Evolutionary conservation across 2,329 filamentous ascomycete species (phyloP).

Genomic region (Penicillium janthinellum): DNA sequence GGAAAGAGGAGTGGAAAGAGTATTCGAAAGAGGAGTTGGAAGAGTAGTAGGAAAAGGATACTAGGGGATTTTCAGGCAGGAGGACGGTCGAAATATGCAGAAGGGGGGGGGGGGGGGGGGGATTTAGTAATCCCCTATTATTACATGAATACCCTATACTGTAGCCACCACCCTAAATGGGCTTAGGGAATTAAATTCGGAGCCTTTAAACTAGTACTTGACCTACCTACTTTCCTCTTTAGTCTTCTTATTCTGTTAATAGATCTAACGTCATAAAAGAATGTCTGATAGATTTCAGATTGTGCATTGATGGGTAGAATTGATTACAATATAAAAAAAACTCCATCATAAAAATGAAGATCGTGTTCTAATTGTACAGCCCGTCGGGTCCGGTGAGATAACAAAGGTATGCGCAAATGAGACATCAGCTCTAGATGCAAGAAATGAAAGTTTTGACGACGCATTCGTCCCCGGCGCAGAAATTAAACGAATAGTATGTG

Average conservation of each 20-base stretch:
- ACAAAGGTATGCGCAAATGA: constrained; percentile 4
- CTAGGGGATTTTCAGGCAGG: no score
- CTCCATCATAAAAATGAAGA: constrained; percentile 1
- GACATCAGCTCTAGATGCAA: constrained; percentile 14
- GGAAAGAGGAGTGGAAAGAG: no score
- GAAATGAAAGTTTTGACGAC: constrained; percentile 9
- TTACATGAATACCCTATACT: neutral
- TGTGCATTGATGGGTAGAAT: neutral
- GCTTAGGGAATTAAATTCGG: neutral
- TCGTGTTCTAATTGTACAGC: constrained; percentile 5
- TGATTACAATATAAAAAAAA: neutral
- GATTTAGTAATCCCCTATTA: no score
- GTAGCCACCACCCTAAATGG: neutral
- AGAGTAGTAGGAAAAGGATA: no score
- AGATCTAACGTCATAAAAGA: neutral
- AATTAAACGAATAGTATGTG: constrained; percentile 14
- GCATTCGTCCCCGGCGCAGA: constrained; percentile 1
- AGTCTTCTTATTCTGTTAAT: no score
- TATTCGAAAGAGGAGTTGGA: no score
- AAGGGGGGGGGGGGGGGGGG: no score
- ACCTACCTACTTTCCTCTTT: neutral
- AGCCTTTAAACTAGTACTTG: neutral
- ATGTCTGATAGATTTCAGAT: neutral
- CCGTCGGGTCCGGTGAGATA: neutral
- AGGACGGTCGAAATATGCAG: no score